Base-by-base conservation (phyloP, 176 grass and related monocot species). In the Oryza brachyantha region DNA sequence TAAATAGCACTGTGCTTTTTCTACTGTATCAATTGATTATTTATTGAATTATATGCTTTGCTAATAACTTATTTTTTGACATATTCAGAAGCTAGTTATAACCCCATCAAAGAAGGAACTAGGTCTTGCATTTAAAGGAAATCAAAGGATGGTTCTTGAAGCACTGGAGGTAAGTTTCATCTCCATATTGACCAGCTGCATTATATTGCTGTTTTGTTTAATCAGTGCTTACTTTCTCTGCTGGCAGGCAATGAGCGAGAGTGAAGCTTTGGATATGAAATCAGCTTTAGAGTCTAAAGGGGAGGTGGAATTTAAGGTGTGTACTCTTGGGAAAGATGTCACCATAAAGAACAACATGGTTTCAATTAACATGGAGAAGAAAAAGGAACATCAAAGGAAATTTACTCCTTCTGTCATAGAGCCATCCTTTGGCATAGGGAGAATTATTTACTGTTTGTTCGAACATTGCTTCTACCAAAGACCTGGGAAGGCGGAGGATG, bases 321-420 rank as follows among this genome's bases (percentile, higher is more conserved):
- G 89, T 66, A 94, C 89, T 13, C 87, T 97, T 61, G 86, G 81
- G 67, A 97, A 90, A 70, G 81, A 79, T 79, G 95, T 97, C 14
- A 84, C 76, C 7, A 76, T 97, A 65, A 97, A 83, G 55, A 90
- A 83, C 84, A 90, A 66, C 79, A 94, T 97, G 92, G 85, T 97
- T 14, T 94, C 87, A 32, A 92, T 97, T 42, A 92, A 82, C 50
- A 77, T 88, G 7, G 92, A 97, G 68, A 97, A 92, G 87, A 97
- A 94, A 74, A 92, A 85, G 72, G 95, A 97, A 34, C 91, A 97
- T 40, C 89, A 90, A 79, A 86, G 92, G 27, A 89, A 90, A 68
- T 97, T 97, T 78, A 97, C 95, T 13, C 95, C 95, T n/a, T 94
- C 94, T 4, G 95, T 97, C 31, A 94, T 94, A 39, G 95, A 97